Percentiles rank a stretch among this genome's conserved stretches.
phyloP scores from a whole-genome alignment of 2,329 filamentous ascomycete species.

The Fusarium marasasianum region DNA sequence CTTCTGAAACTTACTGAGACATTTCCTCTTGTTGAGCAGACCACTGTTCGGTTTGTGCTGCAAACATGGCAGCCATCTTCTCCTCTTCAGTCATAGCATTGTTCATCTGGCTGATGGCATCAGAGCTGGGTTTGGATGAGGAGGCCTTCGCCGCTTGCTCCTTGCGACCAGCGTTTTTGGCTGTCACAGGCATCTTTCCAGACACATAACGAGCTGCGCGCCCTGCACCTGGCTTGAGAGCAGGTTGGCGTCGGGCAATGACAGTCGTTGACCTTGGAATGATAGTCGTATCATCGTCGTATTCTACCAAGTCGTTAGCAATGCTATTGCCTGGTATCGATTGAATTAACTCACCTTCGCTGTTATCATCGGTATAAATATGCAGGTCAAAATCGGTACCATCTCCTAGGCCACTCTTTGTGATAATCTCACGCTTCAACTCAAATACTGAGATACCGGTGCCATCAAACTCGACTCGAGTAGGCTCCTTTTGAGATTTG shows the following conservation, averaged over 20 bases:
- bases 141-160: conserved; percentile 69
- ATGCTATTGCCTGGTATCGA: not conserved
- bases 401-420: conserved; percentile 90
- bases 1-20: conserved; percentile 70
- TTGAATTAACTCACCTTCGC: conserved; percentile 75
- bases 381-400: conserved; percentile 96
- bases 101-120: conserved; percentile 72
- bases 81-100: conserved; percentile 91
- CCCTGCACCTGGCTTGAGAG: conserved; percentile 85
- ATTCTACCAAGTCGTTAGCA: conserved; percentile 69
- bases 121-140: conserved; percentile 64
- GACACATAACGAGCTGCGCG: conserved; percentile 94
- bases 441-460: conserved; percentile 98
- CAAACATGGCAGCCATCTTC: conserved; percentile 91
- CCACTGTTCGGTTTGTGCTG: conserved; percentile 91
- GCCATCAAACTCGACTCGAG: conserved; percentile 94
- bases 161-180: conserved; percentile 79
- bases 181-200: conserved; percentile 91
- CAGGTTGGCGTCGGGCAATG: conserved; percentile 85
- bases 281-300: conserved; percentile 97
- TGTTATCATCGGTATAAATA: conserved; percentile 91
- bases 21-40: conserved; percentile 92
- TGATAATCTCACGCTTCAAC: conserved; percentile 98
- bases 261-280: conserved; percentile 96
- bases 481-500: conserved; percentile 97